Base-by-base conservation (phyloP, 176 grass and related monocot genomes). In the Eragrostis nindensis region DNA sequence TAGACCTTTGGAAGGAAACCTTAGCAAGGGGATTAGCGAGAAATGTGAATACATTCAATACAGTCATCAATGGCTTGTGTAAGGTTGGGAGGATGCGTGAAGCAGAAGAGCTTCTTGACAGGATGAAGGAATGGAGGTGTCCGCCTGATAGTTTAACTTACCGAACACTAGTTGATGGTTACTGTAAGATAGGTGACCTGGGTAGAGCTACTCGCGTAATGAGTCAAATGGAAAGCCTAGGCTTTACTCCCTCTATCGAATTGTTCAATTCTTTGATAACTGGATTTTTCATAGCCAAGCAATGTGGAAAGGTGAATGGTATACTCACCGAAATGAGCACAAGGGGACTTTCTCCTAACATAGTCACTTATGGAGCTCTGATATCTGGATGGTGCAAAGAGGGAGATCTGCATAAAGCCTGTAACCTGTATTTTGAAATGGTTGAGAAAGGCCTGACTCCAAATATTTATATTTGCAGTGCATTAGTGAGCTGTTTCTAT, bases 231-330 rank as follows among this genome's bases (percentile, higher is more conserved):
- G 83, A 87, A 81, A 68, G 52, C 65, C 75, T 73, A 74, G 88
- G 95, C 52, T 89, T 92, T 71, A 46, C 88, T 87, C 86, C 90
- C n/a, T 89, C 92, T 16, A 59, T 98, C 59, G 95, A 98, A 92
- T 86, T 92, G 78, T 94, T 91, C 77, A 98, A 94, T 87, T 98
- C 95, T 71, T 87, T 98, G 41, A 93, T 98, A 83, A 92, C 77
- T 25, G 92, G 92, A 80, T 65, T 80, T 41, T 94, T 98, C 72
- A 69, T 78, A 83, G 87, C 74, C 63, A 89, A 82, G 64, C 74
- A 77, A 81, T 84, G 47, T 57, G 74, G 68, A 54, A 90, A 85
- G 66, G 69, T 94, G 44, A 65, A 92, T 78, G 92, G 68, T 73
- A 70, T 92, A 77, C 74, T 84, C 44, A 27, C 43, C 70, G 78